Base-by-base conservation (phyloP, 148 eudicot genomes). In the Fallopia convolvulus region DNA sequence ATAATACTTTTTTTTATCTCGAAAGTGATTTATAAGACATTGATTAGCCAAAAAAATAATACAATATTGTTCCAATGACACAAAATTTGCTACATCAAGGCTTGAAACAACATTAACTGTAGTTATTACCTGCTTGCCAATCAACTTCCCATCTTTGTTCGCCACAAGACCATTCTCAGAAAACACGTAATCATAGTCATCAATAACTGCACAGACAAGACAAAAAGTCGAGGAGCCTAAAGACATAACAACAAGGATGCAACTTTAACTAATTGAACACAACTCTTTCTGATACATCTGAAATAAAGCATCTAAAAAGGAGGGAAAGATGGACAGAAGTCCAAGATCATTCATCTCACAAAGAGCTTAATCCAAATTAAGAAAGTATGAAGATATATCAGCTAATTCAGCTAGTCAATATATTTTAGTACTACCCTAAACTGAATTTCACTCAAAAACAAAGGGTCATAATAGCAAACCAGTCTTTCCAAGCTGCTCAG, bases 131-230 rank as follows among this genome's bases (percentile, higher is more conserved):
- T 89, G 89, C 48, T 87, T 88, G 70, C 92, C 99, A 80, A 92
- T 87, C 60, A 91, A 84, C 77, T 72, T 87, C 63, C 96, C 97
- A 65, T 85, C 97, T 86, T 92, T 91, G 78, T 88, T 81, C 58
- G 97, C 97, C 80, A 95, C 97, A 40, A 95, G 97, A 36, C 99
- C 99, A 86, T 92, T 95, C 84, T 95, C 99, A 77, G 97, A 85
- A 75, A 94, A 94, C 39, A 87, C 91, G 83, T 89, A 92, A 80
- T 94, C 97, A 73, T 92, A 95, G 86, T 92, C 94, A 65, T 82
- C 77, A 72, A 83, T 85, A 80, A 91, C 99, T 95, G 92, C 82
- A 81, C 23, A 82, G 14, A 33, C 21, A 79, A 23, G 74, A 39
- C 7, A 55, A 10, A 18, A 15, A 33, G 36, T 0, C 1, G 72